Base-by-base conservation (phyloP, 441 rosid genomes). In the Pelargonium cotyledonis region DNA sequence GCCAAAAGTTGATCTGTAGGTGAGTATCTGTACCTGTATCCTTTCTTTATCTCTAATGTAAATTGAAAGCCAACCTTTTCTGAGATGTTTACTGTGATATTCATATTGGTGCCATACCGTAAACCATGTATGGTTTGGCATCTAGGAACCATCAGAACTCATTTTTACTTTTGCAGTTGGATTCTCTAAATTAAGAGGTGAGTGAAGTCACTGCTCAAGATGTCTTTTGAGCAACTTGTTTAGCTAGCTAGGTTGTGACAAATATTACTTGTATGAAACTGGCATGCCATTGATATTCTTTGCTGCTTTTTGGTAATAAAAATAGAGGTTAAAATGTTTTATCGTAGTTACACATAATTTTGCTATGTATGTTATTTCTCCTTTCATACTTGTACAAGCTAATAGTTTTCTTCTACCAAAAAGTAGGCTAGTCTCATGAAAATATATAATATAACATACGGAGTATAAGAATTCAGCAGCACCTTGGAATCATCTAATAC, bases 1-100 rank as follows among this genome's bases (percentile, higher is more conserved):
- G 84, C 80, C 46, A 68, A 79, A 68, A 75, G 81, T 65, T 93
- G 78, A 87, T 72, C 63, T 5, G 67, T 65, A n/a, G n/a, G n/a
- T 9, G 9, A 14, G 47, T 70, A 12, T 55, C 68, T 51, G n/a
- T n/a, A n/a, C n/a, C n/a, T 23, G 47, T 1, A 5, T 43, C 47
- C 8, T 43, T 43, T 43, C 47, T 43, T 43, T 7, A 43, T 43
- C 47, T 7, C 6, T 43, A 43, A 49, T 11, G 0, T 49, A 15
- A 49, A 0, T 2, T 49, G 0, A 5, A 14, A n/a, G n/a, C n/a
- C n/a, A n/a, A n/a, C n/a, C n/a, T n/a, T 49, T 49, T 46, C 51
- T 46, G 8, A 49, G 55, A 11, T 49, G n/a, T n/a, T n/a, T n/a
- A n/a, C n/a, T n/a, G n/a, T n/a, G n/a, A n/a, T n/a, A n/a, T n/a